Evolutionary conservation across 257 asterid genomes (phyloP).

Genomic region (Solanum phureja): DNA sequence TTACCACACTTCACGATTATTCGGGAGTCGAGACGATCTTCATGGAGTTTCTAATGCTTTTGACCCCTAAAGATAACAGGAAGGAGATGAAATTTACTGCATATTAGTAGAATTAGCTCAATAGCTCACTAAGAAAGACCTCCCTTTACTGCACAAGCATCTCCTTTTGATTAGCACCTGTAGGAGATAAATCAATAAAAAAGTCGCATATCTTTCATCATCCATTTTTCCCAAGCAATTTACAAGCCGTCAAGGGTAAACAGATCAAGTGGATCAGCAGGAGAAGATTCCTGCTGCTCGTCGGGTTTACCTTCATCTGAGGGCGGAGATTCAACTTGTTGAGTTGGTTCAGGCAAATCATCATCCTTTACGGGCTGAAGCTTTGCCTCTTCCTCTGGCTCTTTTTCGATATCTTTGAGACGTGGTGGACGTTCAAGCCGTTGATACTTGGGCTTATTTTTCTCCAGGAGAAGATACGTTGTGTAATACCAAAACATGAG

Average conservation of each 20-base stretch:
- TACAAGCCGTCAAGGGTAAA: constrained; percentile 79
- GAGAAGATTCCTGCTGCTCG: constrained; percentile 54
- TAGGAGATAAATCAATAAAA: constrained; percentile 59
- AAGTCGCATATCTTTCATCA: constrained; percentile 36
- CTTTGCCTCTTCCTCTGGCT: not conserved
- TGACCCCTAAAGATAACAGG: not conserved
- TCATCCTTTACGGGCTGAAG: not conserved
- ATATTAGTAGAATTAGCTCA: constrained; percentile 7
- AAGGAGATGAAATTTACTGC: not conserved
- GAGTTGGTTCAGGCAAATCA: not conserved
- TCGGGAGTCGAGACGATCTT: not conserved
- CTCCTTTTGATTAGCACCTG: constrained; percentile 60
- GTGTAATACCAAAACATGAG: constrained; percentile 83
- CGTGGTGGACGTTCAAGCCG: constrained; percentile 52
- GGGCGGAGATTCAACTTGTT: constrained; percentile 37
- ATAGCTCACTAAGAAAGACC: constrained; percentile 26
- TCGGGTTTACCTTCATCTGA: constrained; percentile 74
- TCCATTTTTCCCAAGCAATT: constrained; percentile 34
- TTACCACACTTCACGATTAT: not conserved
- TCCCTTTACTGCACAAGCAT: constrained; percentile 40
- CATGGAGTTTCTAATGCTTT: constrained; percentile 1
- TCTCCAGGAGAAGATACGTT: constrained; percentile 82
- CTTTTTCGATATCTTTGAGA: not conserved
- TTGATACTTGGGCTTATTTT: constrained; percentile 84
- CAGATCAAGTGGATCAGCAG: constrained; percentile 69